These are phyloP conservation scores for Bertia moriformis DNA, from an alignment of 2,329 filamentous ascomycete species.

Conservation along the genomic window DNA sequence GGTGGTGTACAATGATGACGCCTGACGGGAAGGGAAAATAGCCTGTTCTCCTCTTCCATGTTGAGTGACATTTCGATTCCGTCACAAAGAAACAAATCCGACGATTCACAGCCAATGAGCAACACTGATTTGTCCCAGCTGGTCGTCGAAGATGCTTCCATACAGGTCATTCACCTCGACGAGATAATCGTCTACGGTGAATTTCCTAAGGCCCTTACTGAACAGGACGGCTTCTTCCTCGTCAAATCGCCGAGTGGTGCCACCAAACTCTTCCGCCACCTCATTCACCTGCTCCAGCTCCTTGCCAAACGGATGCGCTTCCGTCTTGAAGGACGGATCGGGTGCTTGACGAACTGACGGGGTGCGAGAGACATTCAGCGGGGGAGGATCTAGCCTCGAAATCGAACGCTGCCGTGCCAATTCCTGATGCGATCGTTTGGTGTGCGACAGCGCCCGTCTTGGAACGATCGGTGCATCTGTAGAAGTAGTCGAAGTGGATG, in stretches of 20 bases:
- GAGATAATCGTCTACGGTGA: constrained; percentile 1
- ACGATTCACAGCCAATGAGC: background rate
- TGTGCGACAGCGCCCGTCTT: constrained; percentile 43
- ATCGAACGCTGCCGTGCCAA: constrained; percentile 43
- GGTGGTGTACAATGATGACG: too few relatives aligned
- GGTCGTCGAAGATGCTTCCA: background rate
- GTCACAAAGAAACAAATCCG: too few relatives aligned
- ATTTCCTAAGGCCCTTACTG: background rate
- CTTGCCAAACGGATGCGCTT: background rate
- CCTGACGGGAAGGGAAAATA: too few relatives aligned
- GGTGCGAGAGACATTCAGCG: constrained; percentile 13
- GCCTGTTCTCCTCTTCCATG: too few relatives aligned
- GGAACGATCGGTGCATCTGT: constrained; percentile 37
- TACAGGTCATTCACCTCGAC: background rate
- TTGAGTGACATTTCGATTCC: too few relatives aligned
- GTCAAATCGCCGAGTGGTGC: background rate
- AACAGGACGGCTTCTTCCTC: background rate
- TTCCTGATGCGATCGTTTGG: constrained; percentile 47
- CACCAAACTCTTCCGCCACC: background rate
- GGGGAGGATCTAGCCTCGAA: constrained; percentile 22
- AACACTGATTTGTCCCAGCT: background rate
- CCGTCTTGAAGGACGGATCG: background rate
- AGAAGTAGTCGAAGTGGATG: constrained; percentile 22
- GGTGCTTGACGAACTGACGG: background rate
- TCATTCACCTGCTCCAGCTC: constrained; percentile 1